Evolutionary conservation across 202 grass and related monocot genomes (phyloP).

Genomic region (Zizania palustris): DNA sequence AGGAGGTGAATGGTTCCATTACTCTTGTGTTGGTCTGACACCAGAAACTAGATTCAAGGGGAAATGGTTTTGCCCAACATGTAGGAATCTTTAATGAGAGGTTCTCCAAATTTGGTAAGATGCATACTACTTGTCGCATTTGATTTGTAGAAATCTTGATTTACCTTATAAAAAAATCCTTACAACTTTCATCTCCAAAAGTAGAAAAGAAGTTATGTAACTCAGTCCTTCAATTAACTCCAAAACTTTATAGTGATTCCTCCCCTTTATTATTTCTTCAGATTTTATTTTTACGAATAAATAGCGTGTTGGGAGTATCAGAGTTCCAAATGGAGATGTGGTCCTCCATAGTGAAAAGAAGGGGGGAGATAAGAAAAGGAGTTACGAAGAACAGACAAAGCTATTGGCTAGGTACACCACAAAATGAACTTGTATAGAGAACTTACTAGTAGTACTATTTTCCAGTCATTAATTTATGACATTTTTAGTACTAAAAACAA

Average conservation of each 20-base stretch:
- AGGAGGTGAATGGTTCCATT: conserved; percentile 99
- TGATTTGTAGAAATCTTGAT: conserved; percentile 25
- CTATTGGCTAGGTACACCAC: background rate
- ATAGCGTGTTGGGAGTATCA: background rate
- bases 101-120: conserved; percentile 43
- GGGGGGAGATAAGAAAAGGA: background rate
- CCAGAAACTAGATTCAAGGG: conserved; percentile 99
- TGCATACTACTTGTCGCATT: conserved; percentile 9
- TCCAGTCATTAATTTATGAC: too few relatives aligned
- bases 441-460: background rate
- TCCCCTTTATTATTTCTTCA: background rate
- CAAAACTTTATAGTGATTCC: background rate
- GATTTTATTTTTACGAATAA: background rate
- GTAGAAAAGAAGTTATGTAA: conserved; percentile 22
- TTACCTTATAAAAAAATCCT: conserved; percentile 3
- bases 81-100: conserved; percentile 68
- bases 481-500: too few relatives aligned
- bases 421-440: conserved; percentile 22
- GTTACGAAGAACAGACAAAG: background rate
- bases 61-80: conserved; percentile 99
- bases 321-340: background rate
- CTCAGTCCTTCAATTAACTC: background rate
- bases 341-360: background rate
- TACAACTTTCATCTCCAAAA: conserved; percentile 10
- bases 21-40: conserved; percentile 88